Conservation (phyloP, 2,329 filamentous ascomycete species). For the Diaporthe citriasiana region DNA sequence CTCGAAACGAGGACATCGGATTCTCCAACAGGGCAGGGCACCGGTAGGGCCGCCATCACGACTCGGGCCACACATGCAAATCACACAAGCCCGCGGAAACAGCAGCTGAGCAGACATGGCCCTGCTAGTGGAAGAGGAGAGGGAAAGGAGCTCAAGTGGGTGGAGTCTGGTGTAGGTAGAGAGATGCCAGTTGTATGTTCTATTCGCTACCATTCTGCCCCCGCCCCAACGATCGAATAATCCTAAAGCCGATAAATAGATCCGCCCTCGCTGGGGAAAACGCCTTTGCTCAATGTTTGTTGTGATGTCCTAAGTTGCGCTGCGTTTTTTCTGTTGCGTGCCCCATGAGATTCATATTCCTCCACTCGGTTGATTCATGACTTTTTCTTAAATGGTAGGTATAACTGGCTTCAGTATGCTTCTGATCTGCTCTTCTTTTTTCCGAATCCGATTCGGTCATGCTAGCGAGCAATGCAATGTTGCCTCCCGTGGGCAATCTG, state of each 20-base stretch:
- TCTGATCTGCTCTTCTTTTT: neutral
- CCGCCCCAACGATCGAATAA: neutral
- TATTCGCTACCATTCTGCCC: constrained; percentile 7
- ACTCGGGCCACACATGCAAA: neutral
- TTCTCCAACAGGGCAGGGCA: neutral
- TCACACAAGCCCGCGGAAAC: neutral
- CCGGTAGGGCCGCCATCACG: too few relatives aligned
- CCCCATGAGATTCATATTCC: neutral
- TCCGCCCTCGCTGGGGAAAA: neutral
- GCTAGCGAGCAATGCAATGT: constrained; percentile 8
- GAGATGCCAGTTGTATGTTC: neutral
- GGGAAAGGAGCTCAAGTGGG: neutral
- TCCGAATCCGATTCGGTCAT: constrained; percentile 1
- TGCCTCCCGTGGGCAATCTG: neutral
- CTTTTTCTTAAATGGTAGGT: neutral
- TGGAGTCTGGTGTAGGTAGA: neutral
- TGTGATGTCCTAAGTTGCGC: neutral
- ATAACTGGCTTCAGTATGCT: constrained; percentile 8
- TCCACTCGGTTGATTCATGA: neutral
- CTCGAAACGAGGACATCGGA: too few relatives aligned
- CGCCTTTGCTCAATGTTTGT: constrained; percentile 12
- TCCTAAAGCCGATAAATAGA: neutral
- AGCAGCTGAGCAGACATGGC: neutral
- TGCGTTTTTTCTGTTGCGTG: neutral
- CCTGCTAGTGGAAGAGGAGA: neutral